These are phyloP conservation scores for Tuber microsphaerosporum DNA, from an alignment of 495 filamentous ascomycete species.

Conservation along the genomic window DNA sequence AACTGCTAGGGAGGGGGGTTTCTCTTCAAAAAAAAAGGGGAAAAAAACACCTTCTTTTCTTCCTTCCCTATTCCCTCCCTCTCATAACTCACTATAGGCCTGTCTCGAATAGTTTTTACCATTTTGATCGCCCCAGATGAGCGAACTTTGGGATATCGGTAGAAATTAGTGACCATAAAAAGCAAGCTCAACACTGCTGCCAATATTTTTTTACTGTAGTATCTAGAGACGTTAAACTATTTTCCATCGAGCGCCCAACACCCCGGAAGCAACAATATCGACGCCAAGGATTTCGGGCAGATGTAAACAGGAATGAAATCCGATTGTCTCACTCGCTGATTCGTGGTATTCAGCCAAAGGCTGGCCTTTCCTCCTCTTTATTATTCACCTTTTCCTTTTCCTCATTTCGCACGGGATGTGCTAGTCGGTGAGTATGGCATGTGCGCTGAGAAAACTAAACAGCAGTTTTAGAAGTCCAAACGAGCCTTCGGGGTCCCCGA, in stretches of 20 bases:
- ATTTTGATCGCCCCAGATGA: neutral
- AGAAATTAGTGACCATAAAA: neutral
- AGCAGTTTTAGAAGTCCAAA: neutral
- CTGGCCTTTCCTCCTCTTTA: neutral
- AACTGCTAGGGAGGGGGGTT: neutral
- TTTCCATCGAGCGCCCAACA: neutral
- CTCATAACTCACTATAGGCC: neutral
- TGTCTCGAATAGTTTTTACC: neutral
- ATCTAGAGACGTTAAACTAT: neutral
- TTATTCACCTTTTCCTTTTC: neutral
- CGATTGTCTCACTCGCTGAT: neutral
- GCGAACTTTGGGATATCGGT: neutral
- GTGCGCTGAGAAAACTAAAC: neutral
- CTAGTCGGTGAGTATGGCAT: neutral
- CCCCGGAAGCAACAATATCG: neutral
- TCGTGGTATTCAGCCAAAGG: neutral
- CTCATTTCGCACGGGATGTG: neutral
- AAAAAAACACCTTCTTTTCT: neutral
- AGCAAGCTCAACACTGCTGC: neutral
- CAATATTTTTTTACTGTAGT: neutral
- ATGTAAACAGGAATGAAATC: neutral
- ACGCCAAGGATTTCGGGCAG: neutral
- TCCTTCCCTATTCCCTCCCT: neutral
- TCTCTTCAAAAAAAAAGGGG: neutral
- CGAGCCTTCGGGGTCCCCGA: neutral